A percentile compares a stretch with the other conserved stretches of the same genome.
phyloP scores from a whole-genome alignment of 495 filamentous ascomycete genomes.

The Amphirosellinia nigrospora region DNA sequence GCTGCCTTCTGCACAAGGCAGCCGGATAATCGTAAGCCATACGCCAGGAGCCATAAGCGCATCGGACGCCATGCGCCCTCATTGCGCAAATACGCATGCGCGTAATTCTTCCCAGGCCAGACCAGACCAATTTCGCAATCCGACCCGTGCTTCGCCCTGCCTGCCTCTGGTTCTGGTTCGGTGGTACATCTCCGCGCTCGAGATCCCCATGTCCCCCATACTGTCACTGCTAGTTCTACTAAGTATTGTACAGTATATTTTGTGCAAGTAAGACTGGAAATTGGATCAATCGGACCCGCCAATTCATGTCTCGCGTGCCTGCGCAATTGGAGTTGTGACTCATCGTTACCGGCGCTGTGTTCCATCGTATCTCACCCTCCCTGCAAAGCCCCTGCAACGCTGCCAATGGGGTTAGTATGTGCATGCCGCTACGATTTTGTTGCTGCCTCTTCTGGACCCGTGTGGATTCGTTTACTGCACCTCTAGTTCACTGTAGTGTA shows the following conservation, averaged over 20 bases:
- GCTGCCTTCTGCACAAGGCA: conserved; percentile 22
- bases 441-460: background rate
- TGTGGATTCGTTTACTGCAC: conserved; percentile 3
- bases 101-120: background rate
- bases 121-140: background rate
- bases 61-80: background rate
- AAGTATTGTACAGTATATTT: background rate
- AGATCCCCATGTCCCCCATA: conserved; percentile 3
- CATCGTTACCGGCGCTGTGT: conserved; percentile 25
- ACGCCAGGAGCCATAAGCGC: background rate
- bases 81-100: conserved; percentile 21
- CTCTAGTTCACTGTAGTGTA: background rate
- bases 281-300: conserved; percentile 36
- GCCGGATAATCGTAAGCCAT: background rate
- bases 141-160: background rate
- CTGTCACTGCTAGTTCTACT: too few species aligned
- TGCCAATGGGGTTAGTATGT: background rate
- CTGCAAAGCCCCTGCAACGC: conserved; percentile 5
- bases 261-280: conserved; percentile 14
- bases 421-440: background rate
- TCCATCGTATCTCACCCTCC: conserved; percentile 27
- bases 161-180: background rate
- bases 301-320: conserved; percentile 30
- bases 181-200: conserved; percentile 13
- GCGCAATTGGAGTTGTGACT: conserved; percentile 11